phyloP scores from a whole-genome alignment of 176 grass and related monocot genomes.

The Pharus latifolius region DNA sequence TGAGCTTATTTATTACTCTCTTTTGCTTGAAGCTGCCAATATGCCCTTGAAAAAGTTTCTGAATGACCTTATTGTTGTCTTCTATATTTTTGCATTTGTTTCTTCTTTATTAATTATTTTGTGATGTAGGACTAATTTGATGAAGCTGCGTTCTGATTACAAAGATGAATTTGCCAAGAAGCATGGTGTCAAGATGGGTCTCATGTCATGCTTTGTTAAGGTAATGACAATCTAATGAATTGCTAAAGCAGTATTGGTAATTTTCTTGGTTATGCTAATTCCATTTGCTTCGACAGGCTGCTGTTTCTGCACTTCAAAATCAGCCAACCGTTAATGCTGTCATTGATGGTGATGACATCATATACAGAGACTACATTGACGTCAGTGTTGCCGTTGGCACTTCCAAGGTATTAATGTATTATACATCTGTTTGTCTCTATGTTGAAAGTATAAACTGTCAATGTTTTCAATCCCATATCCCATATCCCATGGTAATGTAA shows the following conservation, averaged over 20 bases:
- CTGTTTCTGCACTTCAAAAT: constrained; percentile 64
- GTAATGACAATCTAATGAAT: constrained; percentile 18
- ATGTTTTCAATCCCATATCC: not conserved
- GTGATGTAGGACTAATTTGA: constrained; percentile 68
- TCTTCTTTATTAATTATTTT: not conserved
- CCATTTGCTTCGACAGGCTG: constrained; percentile 41
- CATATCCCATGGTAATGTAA: not conserved
- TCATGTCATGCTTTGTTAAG: constrained; percentile 87
- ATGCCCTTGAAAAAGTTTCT: not conserved
- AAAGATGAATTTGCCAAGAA: constrained; percentile 73
- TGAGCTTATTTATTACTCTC: not conserved
- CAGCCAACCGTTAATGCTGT: constrained; percentile 75
- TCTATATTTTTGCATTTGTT: not conserved
- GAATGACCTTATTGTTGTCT: not conserved
- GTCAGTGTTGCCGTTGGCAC: constrained; percentile 79
- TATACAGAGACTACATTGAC: constrained; percentile 69
- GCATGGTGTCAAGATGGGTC: constrained; percentile 75
- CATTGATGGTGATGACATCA: constrained; percentile 80
- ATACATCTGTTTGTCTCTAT: constrained; percentile 4
- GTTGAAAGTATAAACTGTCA: not conserved
- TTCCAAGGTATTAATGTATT: constrained; percentile 53
- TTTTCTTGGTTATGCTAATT: not conserved
- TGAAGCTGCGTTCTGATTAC: constrained; percentile 72
- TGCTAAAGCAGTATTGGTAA: not conserved
- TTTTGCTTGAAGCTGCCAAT: not conserved